These are phyloP conservation scores for Pezicula radicicola DNA, from an alignment of 2,329 filamentous ascomycete genomes.

Conservation along the genomic window DNA sequence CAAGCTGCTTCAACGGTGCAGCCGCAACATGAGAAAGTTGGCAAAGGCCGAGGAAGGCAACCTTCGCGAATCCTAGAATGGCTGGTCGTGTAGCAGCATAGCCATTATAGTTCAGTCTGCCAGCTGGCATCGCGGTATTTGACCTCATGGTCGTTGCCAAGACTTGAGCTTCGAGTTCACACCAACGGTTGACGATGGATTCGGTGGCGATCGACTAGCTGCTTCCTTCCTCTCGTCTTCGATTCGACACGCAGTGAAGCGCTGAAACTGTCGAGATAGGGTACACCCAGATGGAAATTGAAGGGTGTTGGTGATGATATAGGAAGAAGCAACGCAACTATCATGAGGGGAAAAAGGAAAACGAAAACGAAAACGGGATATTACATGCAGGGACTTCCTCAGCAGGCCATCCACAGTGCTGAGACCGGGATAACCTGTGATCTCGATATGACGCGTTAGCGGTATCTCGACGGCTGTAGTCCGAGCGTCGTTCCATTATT, in stretches of 20 bases:
- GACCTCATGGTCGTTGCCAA: slow-evolving; percentile 13
- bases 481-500: background rate
- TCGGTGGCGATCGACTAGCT: background rate
- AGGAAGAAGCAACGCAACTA: background rate
- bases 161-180: too few relatives aligned
- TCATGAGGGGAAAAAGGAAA: background rate
- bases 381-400: too few relatives aligned
- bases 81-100: slow-evolving; percentile 43
- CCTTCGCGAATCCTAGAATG: slow-evolving; percentile 48
- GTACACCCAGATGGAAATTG: background rate
- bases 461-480: too few relatives aligned
- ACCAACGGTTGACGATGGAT: background rate
- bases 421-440: too few relatives aligned
- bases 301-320: background rate
- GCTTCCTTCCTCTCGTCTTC: background rate
- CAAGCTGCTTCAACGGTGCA: slow-evolving; percentile 29
- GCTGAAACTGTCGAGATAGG: background rate
- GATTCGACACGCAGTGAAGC: background rate
- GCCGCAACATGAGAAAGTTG: slow-evolving; percentile 28
- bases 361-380: background rate
- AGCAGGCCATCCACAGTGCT: too few relatives aligned
- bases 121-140: slow-evolving; percentile 12
- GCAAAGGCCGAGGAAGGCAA: slow-evolving; percentile 47
- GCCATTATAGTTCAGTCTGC: slow-evolving; percentile 23
- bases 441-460: too few relatives aligned